Percentiles rank a stretch among this genome's conserved stretches.
Evolutionary conservation across 1,139 yeast genomes (phyloP).

Genomic region (Hansenula anomala): DNA sequence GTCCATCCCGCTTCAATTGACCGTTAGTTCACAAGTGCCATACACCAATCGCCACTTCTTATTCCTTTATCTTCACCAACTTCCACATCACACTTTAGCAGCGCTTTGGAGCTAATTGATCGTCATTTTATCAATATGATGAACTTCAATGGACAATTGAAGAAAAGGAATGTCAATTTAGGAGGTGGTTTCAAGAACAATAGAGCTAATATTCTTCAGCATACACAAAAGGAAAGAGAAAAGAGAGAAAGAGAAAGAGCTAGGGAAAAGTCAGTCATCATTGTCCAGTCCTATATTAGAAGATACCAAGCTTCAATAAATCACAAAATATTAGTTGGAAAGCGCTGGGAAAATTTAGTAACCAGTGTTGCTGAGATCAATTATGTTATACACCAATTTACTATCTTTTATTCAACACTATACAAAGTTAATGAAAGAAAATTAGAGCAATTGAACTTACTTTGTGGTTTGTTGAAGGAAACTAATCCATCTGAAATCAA

Average conservation of each 20-base stretch:
- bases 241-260: conserved; percentile 54
- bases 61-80: too few species aligned
- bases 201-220: conserved; percentile 44
- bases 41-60: too few species aligned
- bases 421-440: conserved; percentile 8
- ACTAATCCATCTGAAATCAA: neutral
- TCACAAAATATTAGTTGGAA: conserved; percentile 13
- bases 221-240: conserved; percentile 61
- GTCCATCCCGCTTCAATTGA: too few species aligned
- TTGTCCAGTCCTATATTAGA: conserved; percentile 46
- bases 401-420: conserved; percentile 17
- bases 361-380: conserved; percentile 11
- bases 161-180: conserved; percentile 65
- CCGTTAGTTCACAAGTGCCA: too few species aligned
- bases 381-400: conserved; percentile 23
- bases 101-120: too few species aligned
- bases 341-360: conserved; percentile 8
- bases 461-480: too few species aligned
- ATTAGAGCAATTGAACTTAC: conserved; percentile 5
- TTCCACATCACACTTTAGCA: too few species aligned
- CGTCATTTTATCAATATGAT: neutral
- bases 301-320: conserved; percentile 29
- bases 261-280: conserved; percentile 42
- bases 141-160: conserved; percentile 64
- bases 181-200: conserved; percentile 53